These are phyloP conservation scores for Yamadazyma kanchanaburiensis DNA, from an alignment of 1,139 yeast species.

Conservation along the genomic window DNA sequence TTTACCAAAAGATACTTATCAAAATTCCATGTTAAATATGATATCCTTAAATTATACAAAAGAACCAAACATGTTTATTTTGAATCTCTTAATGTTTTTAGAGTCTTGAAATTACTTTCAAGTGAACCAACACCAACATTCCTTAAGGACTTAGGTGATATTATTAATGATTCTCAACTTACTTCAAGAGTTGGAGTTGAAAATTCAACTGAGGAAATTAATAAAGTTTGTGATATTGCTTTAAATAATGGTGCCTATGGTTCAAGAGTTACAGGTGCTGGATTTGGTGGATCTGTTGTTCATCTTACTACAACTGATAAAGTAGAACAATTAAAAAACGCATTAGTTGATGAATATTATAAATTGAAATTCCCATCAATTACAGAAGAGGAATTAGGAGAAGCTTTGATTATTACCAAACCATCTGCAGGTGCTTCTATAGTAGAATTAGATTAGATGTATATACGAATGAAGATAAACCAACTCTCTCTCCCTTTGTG, in stretches of 20 bases:
- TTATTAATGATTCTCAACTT: conserved; percentile 59
- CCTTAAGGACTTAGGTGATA: conserved; percentile 42
- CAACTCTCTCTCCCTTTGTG: neutral
- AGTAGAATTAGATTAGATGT: conserved; percentile 10
- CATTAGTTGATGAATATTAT: conserved; percentile 51
- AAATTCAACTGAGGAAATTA: conserved; percentile 56
- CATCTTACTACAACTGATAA: conserved; percentile 54
- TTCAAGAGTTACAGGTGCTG: conserved; percentile 77
- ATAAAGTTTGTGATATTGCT: conserved; percentile 55
- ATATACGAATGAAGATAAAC: too few relatives aligned
- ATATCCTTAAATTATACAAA: conserved; percentile 51
- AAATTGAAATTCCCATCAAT: conserved; percentile 46
- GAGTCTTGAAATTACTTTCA: conserved; percentile 41
- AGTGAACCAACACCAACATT: conserved; percentile 21
- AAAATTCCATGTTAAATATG: conserved; percentile 56
- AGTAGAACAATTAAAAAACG: conserved; percentile 40
- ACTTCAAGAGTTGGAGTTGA: conserved; percentile 45
- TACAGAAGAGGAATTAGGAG: conserved; percentile 39
- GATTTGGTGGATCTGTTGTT: conserved; percentile 75
- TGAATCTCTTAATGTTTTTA: conserved; percentile 61
- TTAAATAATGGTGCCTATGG: conserved; percentile 57
- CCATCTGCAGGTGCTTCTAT: conserved; percentile 62
- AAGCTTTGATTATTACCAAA: conserved; percentile 54
- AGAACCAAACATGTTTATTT: conserved; percentile 62
- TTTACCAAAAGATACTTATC: conserved; percentile 46